phyloP scores from a whole-genome alignment of 2,329 filamentous ascomycete species.

The Xylaria sp. region DNA sequence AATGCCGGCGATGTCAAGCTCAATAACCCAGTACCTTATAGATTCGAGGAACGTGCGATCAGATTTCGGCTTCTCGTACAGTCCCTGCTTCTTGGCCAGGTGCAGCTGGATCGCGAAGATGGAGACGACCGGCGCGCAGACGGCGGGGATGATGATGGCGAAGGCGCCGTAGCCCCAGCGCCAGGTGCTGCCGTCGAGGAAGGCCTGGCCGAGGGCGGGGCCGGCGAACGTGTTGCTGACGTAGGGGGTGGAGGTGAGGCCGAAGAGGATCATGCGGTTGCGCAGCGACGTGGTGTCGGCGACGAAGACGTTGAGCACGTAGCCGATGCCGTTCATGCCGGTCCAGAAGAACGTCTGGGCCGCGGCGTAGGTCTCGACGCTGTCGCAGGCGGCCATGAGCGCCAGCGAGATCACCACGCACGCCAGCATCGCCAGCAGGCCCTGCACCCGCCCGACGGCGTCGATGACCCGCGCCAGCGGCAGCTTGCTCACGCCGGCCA shows the following conservation, averaged over 20 bases:
- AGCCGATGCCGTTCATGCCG: constrained; percentile 42
- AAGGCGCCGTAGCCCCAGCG: constrained; percentile 55
- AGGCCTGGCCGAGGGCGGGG: constrained; percentile 30
- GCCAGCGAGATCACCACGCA: constrained; percentile 49
- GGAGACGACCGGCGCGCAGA: constrained; percentile 28
- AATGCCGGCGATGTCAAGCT: constrained; percentile 46
- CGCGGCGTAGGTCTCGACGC: constrained; percentile 48
- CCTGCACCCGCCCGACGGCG: constrained; percentile 42
- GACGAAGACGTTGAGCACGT: constrained; percentile 37
- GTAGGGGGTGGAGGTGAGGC: constrained; percentile 39
- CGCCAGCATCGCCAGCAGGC: constrained; percentile 37
- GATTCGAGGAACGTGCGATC: constrained; percentile 12
- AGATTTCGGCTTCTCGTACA: constrained; percentile 4
- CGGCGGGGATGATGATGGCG: constrained; percentile 58
- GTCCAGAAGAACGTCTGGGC: constrained; percentile 54
- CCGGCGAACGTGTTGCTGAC: constrained; percentile 42
- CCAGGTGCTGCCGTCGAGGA: constrained; percentile 33
- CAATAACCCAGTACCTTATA: constrained; percentile 23
- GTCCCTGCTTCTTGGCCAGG: constrained; percentile 27
- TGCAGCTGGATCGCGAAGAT: constrained; percentile 27
- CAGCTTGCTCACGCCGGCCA: constrained; percentile 34
- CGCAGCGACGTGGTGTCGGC: constrained; percentile 38
- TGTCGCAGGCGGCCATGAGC: constrained; percentile 60
- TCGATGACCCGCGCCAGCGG: constrained; percentile 44
- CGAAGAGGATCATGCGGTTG: constrained; percentile 39